Evolutionary conservation across 345 rosid species (phyloP).

Genomic region (Pistacia integerrima): DNA sequence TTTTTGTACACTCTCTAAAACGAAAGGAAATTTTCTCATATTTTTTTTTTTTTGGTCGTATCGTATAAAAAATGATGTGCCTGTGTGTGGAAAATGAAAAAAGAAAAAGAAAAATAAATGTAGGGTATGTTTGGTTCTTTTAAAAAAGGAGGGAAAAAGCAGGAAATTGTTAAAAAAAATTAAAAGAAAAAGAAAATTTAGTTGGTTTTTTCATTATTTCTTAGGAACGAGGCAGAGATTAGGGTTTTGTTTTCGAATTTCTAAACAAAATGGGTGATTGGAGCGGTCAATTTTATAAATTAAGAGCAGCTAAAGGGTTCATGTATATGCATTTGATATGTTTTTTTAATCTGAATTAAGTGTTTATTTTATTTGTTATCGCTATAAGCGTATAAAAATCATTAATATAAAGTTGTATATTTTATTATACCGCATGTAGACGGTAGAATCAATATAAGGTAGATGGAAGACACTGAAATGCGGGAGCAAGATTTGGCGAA

Average conservation of each 20-base stretch:
- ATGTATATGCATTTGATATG: not conserved
- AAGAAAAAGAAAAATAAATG: not conserved
- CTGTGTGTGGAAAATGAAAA: not conserved
- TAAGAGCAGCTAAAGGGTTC: not conserved
- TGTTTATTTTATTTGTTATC: not conserved
- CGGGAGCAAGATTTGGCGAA: slow-evolving; percentile 33
- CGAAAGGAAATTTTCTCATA: not conserved
- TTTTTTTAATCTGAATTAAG: not conserved
- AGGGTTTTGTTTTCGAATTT: slow-evolving; percentile 22
- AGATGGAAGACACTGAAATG: slow-evolving; percentile 59
- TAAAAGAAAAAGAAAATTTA: not conserved
- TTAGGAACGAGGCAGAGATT: not conserved
- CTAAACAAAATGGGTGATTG: not conserved
- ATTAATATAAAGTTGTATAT: not conserved
- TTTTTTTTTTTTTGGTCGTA: not conserved
- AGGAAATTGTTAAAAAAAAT: not conserved
- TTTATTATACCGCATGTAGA: not conserved
- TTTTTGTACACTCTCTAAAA: not conserved
- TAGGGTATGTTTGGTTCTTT: not conserved
- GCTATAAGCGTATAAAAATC: not conserved
- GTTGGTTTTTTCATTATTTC: not conserved
- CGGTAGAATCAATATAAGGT: slow-evolving; percentile 22
- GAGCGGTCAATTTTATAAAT: not conserved
- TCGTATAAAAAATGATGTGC: not conserved
- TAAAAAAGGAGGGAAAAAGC: not conserved